phyloP scores from a whole-genome alignment of 2,329 filamentous ascomycete genomes.

The Plenodomus biglobosus region DNA sequence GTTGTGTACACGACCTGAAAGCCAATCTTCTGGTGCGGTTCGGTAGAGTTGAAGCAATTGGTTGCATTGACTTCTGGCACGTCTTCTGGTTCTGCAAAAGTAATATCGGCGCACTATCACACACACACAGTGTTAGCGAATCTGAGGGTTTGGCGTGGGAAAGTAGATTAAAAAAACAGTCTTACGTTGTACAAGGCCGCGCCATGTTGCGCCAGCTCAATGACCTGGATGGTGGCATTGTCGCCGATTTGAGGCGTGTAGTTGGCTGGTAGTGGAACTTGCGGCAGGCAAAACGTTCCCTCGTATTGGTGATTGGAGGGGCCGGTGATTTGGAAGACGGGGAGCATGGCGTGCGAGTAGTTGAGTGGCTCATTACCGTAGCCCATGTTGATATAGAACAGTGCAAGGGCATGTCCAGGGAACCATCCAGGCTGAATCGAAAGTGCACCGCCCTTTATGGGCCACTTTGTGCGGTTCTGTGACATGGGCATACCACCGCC shows the following conservation, averaged over 20 bases:
- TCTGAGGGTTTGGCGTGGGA: too few species aligned
- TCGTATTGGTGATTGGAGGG: conserved; percentile 83
- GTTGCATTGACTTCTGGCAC: conserved; percentile 72
- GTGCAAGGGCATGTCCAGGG: conserved; percentile 77
- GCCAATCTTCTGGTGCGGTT: conserved; percentile 52
- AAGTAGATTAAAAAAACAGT: not conserved
- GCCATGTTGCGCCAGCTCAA: conserved; percentile 81
- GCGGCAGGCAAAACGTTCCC: conserved; percentile 84
- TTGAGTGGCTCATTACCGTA: conserved; percentile 79
- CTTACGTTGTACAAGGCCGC: conserved; percentile 79
- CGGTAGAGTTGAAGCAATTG: conserved; percentile 87
- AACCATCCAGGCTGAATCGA: conserved; percentile 96
- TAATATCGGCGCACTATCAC: conserved; percentile 88
- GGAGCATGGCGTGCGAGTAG: conserved; percentile 81
- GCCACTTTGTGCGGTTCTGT: conserved; percentile 89
- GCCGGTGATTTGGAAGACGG: conserved; percentile 79
- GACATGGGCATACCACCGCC: conserved; percentile 81
- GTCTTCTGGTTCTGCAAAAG: conserved; percentile 78
- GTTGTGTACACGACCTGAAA: conserved; percentile 76
- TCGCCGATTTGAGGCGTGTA: conserved; percentile 75
- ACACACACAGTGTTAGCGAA: too few species aligned
- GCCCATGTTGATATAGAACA: conserved; percentile 90
- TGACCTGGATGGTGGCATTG: conserved; percentile 84
- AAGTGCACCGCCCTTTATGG: conserved; percentile 80
- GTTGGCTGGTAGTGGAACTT: conserved; percentile 78